phyloP scores from a whole-genome alignment of 108 stramenopile genomes.

The Cyclotella baltica region DNA sequence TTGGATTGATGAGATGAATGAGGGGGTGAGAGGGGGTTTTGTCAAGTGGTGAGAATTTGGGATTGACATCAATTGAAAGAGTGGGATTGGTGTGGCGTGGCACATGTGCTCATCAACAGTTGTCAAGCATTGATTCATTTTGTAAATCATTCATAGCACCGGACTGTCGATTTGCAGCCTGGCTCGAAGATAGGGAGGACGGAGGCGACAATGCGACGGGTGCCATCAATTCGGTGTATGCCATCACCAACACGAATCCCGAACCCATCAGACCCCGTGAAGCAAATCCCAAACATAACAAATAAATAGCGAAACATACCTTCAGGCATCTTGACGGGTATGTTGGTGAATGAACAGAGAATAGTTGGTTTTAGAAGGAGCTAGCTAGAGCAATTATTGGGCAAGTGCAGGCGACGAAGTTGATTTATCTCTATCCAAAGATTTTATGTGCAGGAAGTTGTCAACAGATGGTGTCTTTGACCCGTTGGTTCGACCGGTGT shows the following conservation, averaged over 20 bases:
- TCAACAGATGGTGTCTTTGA: too few species aligned
- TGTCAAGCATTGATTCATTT: too few species aligned
- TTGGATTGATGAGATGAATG: background rate
- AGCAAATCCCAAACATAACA: background rate
- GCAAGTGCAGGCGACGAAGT: background rate
- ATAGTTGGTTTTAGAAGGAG: too few species aligned
- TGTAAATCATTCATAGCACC: too few species aligned
- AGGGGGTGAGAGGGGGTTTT: background rate
- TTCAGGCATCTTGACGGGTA: conserved; percentile 6
- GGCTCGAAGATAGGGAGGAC: too few species aligned
- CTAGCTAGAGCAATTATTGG: background rate
- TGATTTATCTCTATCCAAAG: too few species aligned
- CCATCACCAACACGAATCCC: background rate
- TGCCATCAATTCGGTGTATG: too few species aligned
- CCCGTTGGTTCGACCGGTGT: too few species aligned
- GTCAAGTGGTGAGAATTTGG: background rate
- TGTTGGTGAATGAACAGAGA: background rate
- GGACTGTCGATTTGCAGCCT: too few species aligned
- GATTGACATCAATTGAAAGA: background rate
- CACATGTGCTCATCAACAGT: too few species aligned
- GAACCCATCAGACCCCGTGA: background rate
- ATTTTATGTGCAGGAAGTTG: background rate
- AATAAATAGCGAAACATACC: background rate
- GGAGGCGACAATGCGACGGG: too few species aligned
- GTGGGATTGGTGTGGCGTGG: background rate